These are phyloP conservation scores for Euryodendron excelsum DNA, from an alignment of 148 eudicot species.

Conservation along the genomic window DNA sequence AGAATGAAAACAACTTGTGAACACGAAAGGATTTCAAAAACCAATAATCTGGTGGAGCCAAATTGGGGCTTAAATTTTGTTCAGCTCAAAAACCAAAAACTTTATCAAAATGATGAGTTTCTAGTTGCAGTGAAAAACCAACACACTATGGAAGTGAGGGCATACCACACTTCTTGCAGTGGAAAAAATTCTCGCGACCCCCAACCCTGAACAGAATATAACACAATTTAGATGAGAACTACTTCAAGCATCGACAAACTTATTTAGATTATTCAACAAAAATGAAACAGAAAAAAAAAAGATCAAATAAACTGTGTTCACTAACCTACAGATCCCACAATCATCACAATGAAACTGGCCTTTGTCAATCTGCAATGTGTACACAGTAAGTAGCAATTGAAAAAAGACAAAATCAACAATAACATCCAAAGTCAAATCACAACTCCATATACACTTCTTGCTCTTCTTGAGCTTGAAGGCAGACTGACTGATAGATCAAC, in stretches of 20 bases:
- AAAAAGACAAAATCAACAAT: slow-evolving; percentile 1
- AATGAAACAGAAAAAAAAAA: neutral
- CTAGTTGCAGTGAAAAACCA: neutral
- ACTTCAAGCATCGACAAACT: neutral
- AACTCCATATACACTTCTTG: neutral
- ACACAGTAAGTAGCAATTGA: neutral
- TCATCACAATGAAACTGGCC: slow-evolving; percentile 88
- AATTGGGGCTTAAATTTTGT: neutral
- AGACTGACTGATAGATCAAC: neutral
- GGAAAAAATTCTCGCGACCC: slow-evolving; percentile 86
- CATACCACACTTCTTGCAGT: slow-evolving; percentile 97
- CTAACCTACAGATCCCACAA: slow-evolving; percentile 96
- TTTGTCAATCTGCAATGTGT: slow-evolving; percentile 65
- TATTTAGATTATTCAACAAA: neutral
- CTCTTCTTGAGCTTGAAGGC: slow-evolving; percentile 6
- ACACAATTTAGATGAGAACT: slow-evolving; percentile 6
- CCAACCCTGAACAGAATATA: slow-evolving; percentile 62
- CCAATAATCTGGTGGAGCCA: no score
- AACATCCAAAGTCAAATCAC: neutral
- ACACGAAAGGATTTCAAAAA: no score
- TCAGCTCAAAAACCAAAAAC: neutral
- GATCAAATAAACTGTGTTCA: neutral
- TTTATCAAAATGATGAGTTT: neutral
- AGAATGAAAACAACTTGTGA: no score
- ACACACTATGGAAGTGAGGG: neutral